Base-by-base conservation (phyloP, 129 eudicot species). In the Apium graveolens region DNA sequence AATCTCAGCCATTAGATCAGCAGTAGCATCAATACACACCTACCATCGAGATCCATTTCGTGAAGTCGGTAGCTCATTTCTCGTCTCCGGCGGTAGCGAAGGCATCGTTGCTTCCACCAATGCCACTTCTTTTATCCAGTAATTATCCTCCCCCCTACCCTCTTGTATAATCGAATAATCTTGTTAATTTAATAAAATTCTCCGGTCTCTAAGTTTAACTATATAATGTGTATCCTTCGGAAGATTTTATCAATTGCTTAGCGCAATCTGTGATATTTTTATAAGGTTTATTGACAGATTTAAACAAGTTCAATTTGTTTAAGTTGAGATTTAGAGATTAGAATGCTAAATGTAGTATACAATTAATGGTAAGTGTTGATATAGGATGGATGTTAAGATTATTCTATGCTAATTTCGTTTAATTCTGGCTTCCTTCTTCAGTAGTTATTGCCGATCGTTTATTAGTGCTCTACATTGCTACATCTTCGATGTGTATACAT, bases 81-180 rank as follows among this genome's bases (percentile, higher is more conserved):
- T 96, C 35, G 86, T 92, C 81, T 89, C 99, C 85, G 99, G 97
- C 73, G 99, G 97, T 62, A 96, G 99, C 76, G 99, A 96, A 85
- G 99, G 99, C 79, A 76, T 96, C 81, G 84, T 83, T 70, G 73
- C 79, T 66, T 75, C 80, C 75, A 81, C 80, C 74, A 90, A 94
- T 72, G 96, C 96, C 71, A 92, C 87, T 66, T 88, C 97, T 11
- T 92, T 80, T 81, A 90, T 96, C 78, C 80, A 94, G 99, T 96
- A 85, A 26, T 63, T 41, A 32, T 44, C 18, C 34, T n/a, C 26
- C 14, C 65, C 38, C 73, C 16, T 32, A 18, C 38, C 69, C 11
- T 13, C 35, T 16, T 16, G 16, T 44, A 2, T 44, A 44, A 41
- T 7, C 10, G 11, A 41, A 41, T 41, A 7, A 42, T 42, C 45